phyloP scores from a whole-genome alignment of 2,329 filamentous ascomycete genomes.

The Lachnellula cervina region DNA sequence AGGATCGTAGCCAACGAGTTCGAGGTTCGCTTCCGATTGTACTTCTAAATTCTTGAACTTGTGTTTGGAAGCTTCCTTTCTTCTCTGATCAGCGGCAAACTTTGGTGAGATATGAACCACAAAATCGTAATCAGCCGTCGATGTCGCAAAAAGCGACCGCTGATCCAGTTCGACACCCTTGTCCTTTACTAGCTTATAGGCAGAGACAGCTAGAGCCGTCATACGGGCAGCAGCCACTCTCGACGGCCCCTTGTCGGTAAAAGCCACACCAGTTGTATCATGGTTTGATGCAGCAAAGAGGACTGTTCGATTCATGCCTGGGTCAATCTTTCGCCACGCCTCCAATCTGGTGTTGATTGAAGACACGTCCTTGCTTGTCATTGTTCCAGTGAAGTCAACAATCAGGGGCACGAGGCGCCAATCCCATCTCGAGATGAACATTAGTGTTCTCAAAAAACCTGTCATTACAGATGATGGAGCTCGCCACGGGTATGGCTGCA shows the following conservation, averaged over 20 bases:
- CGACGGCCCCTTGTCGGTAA: conserved; percentile 69
- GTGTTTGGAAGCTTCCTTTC: conserved; percentile 36
- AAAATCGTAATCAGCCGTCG: conserved; percentile 77
- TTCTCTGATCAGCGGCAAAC: conserved; percentile 32
- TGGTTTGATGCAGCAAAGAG: conserved; percentile 77
- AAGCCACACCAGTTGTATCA: conserved; percentile 73
- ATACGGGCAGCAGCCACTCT: conserved; percentile 82
- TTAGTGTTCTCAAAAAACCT: conserved; percentile 75
- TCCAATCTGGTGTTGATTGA: conserved; percentile 68
- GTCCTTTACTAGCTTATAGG: conserved; percentile 55
- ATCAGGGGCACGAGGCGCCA: conserved; percentile 82
- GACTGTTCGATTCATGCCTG: conserved; percentile 76
- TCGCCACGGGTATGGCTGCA: conserved; percentile 76
- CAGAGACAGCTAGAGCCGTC: conserved; percentile 74
- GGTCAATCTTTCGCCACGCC: conserved; percentile 83
- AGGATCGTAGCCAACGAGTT: conserved; percentile 54
- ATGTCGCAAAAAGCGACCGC: conserved; percentile 64
- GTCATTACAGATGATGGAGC: conserved; percentile 70
- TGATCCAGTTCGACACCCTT: conserved; percentile 50
- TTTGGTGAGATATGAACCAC: conserved; percentile 58
- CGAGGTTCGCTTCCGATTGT: conserved; percentile 39
- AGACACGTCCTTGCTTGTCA: conserved; percentile 56
- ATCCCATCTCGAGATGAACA: conserved; percentile 82
- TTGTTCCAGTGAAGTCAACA: conserved; percentile 65
- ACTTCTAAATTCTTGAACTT: conserved; percentile 79